Conservation (phyloP, 176 grass and related monocot species). For the Oropetium thomaeum region DNA sequence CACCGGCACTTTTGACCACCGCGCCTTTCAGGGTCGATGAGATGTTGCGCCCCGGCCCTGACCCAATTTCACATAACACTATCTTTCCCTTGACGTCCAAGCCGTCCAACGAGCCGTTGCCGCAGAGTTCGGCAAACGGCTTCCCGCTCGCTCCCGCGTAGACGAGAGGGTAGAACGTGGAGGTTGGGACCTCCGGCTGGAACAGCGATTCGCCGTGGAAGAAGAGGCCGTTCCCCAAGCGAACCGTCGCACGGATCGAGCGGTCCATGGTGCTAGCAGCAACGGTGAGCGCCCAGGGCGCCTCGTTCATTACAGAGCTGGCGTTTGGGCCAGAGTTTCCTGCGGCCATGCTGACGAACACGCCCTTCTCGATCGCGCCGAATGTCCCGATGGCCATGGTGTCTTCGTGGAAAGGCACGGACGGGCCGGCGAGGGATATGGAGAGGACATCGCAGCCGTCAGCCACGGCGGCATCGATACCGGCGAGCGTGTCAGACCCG, state of each 20-base stretch:
- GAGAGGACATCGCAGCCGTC: slow-evolving; percentile 54
- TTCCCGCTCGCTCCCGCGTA: slow-evolving; percentile 22
- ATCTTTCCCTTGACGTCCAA: slow-evolving; percentile 55
- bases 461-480: slow-evolving; percentile 32
- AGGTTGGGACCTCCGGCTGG: neutral
- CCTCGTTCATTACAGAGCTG: slow-evolving; percentile 36
- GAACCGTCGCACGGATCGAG: slow-evolving; percentile 25
- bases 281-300: slow-evolving; percentile 64
- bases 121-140: slow-evolving; percentile 9
- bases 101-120: slow-evolving; percentile 37
- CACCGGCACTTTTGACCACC: slow-evolving; percentile 37
- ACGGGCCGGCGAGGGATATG: slow-evolving; percentile 1
- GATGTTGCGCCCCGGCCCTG: neutral
- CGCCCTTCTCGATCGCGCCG: slow-evolving; percentile 40
- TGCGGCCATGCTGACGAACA: slow-evolving; percentile 46
- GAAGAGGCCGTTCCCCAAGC: slow-evolving; percentile 34
- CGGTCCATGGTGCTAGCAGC: slow-evolving; percentile 63
- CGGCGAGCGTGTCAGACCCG: slow-evolving; percentile 29
- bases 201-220: slow-evolving; percentile 49
- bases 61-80: slow-evolving; percentile 29
- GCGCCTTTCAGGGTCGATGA: neutral
- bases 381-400: slow-evolving; percentile 35
- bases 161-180: neutral
- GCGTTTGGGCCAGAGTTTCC: slow-evolving; percentile 35
- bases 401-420: slow-evolving; percentile 1